A percentile compares a stretch with the other conserved stretches of the same genome.
phyloP scores from a whole-genome alignment of 805 yeast genomes.

The Kluyveromyces lactis region DNA sequence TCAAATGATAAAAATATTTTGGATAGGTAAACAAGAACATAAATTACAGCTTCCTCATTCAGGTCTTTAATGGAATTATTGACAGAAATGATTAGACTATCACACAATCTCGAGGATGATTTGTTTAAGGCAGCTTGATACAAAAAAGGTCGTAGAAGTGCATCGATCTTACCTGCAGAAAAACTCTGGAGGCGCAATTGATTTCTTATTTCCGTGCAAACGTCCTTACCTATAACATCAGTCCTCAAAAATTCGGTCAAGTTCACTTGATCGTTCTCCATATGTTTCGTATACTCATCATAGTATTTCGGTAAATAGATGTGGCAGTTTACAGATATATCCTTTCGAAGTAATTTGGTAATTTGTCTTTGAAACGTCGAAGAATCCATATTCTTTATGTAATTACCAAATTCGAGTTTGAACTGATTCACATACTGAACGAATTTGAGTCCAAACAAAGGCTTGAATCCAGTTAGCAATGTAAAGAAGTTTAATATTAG shows the following conservation, averaged over 20 bases:
- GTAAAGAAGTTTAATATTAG: constrained; percentile 21
- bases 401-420: constrained; percentile 15
- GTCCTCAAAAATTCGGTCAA: not conserved
- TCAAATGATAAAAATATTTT: constrained; percentile 13
- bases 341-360: not conserved
- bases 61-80: constrained; percentile 11
- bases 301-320: constrained; percentile 1
- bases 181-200: not conserved
- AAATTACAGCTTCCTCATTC: not conserved
- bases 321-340: not conserved
- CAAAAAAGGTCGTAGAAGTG: not conserved
- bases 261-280: not conserved
- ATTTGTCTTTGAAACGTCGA: constrained; percentile 15
- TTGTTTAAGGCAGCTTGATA: not conserved
- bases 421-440: constrained; percentile 22
- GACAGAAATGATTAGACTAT: constrained; percentile 15
- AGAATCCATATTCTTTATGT: constrained; percentile 17
- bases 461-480: constrained; percentile 13
- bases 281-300: not conserved
- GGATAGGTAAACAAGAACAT: constrained; percentile 8
- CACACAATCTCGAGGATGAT: constrained; percentile 9
- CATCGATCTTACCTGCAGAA: not conserved
- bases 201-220: not conserved
- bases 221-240: not conserved
- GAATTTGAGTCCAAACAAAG: constrained; percentile 24